These are phyloP conservation scores for Xerocomellus intermedius DNA, from an alignment of 768 basidiomycete species.

Conservation along the genomic window DNA sequence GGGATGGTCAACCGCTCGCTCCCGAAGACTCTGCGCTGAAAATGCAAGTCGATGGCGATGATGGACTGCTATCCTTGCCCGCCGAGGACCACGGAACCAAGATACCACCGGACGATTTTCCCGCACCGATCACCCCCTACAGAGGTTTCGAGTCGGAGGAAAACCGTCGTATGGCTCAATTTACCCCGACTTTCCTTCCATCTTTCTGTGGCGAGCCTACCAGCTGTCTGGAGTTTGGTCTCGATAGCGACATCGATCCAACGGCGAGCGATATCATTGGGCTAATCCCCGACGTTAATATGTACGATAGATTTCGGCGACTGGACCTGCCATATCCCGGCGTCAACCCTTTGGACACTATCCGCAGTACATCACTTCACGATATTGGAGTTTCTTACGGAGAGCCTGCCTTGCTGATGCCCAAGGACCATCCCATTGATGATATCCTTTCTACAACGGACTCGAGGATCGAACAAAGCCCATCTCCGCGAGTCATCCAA, in stretches of 20 bases:
- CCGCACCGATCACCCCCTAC: neutral
- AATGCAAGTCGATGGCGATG: constrained; percentile 9
- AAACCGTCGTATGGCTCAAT: neutral
- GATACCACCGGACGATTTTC: neutral
- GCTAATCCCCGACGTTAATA: constrained; percentile 36
- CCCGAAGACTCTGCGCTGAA: neutral
- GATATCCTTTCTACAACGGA: neutral
- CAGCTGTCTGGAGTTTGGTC: neutral
- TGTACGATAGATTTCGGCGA: constrained; percentile 28
- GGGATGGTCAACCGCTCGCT: neutral
- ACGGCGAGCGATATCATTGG: constrained; percentile 17
- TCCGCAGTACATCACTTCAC: constrained; percentile 13
- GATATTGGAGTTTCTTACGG: neutral
- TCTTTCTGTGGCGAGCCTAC: neutral
- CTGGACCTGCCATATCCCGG: constrained; percentile 21
- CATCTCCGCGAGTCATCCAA: constrained; percentile 29
- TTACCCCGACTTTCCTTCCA: neutral
- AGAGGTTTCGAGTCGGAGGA: neutral
- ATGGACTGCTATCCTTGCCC: neutral
- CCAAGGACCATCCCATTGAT: neutral
- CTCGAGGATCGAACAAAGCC: constrained; percentile 13
- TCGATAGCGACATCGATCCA: constrained; percentile 12
- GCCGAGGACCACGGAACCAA: neutral
- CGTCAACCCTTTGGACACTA: constrained; percentile 43
- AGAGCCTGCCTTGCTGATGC: neutral